Percentiles rank a stretch among this genome's conserved stretches.
Conservation (phyloP, 1,284 basidiomycete species). For the Rhodotorula sp. region DNA sequence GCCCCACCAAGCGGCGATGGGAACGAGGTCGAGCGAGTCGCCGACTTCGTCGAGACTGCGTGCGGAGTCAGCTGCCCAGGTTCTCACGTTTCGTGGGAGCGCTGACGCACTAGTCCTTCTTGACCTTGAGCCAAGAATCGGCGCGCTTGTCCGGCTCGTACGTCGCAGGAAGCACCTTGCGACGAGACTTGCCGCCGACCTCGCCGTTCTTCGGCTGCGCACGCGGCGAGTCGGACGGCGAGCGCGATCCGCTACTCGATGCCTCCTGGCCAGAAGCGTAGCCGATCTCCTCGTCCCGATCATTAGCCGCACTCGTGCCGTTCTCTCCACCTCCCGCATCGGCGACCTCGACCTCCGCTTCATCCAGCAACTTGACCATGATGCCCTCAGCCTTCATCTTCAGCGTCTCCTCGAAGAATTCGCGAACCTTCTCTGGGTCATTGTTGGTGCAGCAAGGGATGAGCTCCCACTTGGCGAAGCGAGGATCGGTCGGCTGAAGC, state of each 20-base stretch:
- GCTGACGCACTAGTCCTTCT: constrained; percentile 66
- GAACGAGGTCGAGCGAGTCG: constrained; percentile 61
- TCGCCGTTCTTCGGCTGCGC: neutral
- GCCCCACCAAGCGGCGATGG: constrained; percentile 84
- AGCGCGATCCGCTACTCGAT: constrained; percentile 36
- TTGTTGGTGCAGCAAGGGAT: constrained; percentile 47
- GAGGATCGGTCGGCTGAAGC: constrained; percentile 49
- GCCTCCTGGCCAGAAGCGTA: constrained; percentile 46
- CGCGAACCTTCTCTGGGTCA: constrained; percentile 61
- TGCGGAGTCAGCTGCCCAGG: constrained; percentile 39
- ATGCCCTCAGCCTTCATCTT: constrained; percentile 80
- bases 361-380: constrained; percentile 69
- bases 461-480: constrained; percentile 36
- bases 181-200: constrained; percentile 42
- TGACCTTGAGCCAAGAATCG: constrained; percentile 66
- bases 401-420: constrained; percentile 77
- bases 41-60: constrained; percentile 53
- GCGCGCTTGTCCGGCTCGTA: constrained; percentile 71
- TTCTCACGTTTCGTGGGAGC: neutral
- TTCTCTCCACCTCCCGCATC: constrained; percentile 40
- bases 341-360: constrained; percentile 40
- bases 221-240: constrained; percentile 31
- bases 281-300: constrained; percentile 16
- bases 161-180: constrained; percentile 76
- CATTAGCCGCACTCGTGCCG: constrained; percentile 20